Base-by-base conservation (phyloP, 805 yeast genomes). In the Saccharomyces cerevisiae region DNA sequence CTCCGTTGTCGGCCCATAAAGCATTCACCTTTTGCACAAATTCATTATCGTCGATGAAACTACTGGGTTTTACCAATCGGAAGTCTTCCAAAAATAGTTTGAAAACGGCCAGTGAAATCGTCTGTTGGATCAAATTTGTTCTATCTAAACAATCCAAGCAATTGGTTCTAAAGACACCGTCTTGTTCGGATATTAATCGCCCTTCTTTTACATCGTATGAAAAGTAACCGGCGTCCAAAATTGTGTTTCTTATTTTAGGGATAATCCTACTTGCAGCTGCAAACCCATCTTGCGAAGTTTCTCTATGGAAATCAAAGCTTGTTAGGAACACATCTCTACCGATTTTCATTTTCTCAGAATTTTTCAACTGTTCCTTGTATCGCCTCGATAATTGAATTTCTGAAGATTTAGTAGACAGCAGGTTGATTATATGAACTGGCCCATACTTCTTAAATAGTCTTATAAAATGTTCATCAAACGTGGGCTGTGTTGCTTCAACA, bases 1-100 rank as follows among this genome's bases (percentile, higher is more conserved):
- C 99, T 51, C 99, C 99, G 68, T 94, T 92, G 70, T 94, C 96
- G 0, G 99, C 99, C 99, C 99, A 94, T 21, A 94, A 72, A 8
- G 85, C 79, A 61, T 91, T 88, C 58, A 90, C 96, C 52, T 84
- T 84, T 21, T 76, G 72, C 67, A 83, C 77, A 24, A 87, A 72
- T n/a, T 84, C 92, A 21, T 79, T 72, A 4, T 73, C 76, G 41
- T 70, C 70, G n/a, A 55, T 51, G n/a, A 57, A 53, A 2, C 58
- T 48, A 8, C 54, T 59, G 1, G 57, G 46, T 6, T 56, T 55
- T 13, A 70, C 59, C 51, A 75, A 59, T 30, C 71, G 69, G 48
- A 73, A 73, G 57, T 75, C 78, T 31, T 69, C 65, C 22, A 81
- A 57, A 58, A 82, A 79, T 6, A 76, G 69, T 52, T 85, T 81